Percentiles rank a stretch among this genome's conserved stretches.
Evolutionary conservation across 495 filamentous ascomycete species (phyloP).

Genomic region (Hypoxylon lienhwacheense): DNA sequence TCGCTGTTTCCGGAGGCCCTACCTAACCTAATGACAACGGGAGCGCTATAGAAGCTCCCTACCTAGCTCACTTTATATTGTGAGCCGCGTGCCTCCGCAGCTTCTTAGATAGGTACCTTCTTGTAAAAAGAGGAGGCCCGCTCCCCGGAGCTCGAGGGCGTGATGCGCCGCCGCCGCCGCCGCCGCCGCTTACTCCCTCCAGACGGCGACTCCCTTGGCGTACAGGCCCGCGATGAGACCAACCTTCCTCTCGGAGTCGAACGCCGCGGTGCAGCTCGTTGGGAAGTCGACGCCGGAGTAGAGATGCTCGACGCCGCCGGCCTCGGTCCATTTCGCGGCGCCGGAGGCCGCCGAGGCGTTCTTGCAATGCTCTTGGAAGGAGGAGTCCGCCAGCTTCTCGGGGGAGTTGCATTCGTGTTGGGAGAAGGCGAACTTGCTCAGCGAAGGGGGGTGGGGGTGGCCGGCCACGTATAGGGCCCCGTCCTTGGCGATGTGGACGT

Average conservation of each 20-base stretch:
- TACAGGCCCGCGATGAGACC: constrained; percentile 50
- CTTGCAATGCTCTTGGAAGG: constrained; percentile 34
- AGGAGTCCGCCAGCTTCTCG: constrained; percentile 16
- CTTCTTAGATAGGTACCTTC: neutral
- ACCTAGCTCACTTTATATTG: no score
- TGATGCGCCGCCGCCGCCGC: no score
- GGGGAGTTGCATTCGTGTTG: constrained; percentile 33
- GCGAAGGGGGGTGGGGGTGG: constrained; percentile 42
- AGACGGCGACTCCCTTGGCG: constrained; percentile 48
- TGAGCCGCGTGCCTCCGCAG: no score
- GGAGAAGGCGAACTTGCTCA: constrained; percentile 33
- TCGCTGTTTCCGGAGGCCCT: no score
- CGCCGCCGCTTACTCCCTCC: constrained; percentile 40
- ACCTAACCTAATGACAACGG: no score
- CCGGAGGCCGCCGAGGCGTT: constrained; percentile 40
- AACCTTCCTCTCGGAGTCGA: constrained; percentile 43
- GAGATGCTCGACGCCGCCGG: constrained; percentile 39
- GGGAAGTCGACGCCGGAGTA: constrained; percentile 42
- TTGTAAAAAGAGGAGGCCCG: neutral
- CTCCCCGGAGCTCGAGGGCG: no score
- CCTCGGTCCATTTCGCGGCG: constrained; percentile 46
- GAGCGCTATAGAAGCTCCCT: no score
- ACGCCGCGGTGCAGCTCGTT: constrained; percentile 41
- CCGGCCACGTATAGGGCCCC: constrained; percentile 48
- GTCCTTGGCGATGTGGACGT: constrained; percentile 44